phyloP scores from a whole-genome alignment of 352 stramenopile species.

The Pythium graminicola region DNA sequence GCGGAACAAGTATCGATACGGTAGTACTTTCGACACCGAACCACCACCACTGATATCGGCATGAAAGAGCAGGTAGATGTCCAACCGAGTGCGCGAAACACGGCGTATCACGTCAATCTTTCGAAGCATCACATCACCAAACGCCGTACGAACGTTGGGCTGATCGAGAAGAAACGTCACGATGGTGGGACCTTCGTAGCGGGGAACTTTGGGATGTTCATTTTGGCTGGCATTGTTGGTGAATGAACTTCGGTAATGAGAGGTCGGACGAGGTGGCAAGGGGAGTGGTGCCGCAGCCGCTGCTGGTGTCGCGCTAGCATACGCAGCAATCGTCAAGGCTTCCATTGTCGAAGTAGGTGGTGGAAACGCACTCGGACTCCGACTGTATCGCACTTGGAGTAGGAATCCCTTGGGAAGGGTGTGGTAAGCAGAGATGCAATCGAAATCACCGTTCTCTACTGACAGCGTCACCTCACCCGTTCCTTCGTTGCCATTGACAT shows the following conservation, averaged over 20 bases:
- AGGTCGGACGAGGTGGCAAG: constrained; percentile 9
- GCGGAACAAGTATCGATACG: constrained; percentile 66
- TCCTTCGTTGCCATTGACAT: constrained; percentile 21
- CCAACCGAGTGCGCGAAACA: constrained; percentile 37
- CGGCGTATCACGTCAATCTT: constrained; percentile 78
- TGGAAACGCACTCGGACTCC: constrained; percentile 46
- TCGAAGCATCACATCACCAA: constrained; percentile 74
- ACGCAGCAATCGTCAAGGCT: not conserved
- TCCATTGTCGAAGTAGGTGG: constrained; percentile 20
- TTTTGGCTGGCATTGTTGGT: not conserved
- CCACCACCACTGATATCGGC: constrained; percentile 40
- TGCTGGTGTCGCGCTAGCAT: not conserved
- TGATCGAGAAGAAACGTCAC: constrained; percentile 65
- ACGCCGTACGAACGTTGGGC: constrained; percentile 56
- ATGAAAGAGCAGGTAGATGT: constrained; percentile 77
- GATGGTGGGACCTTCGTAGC: constrained; percentile 61
- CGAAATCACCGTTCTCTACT: constrained; percentile 71
- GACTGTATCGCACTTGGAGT: constrained; percentile 47
- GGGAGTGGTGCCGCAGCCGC: not conserved
- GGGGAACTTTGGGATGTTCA: constrained; percentile 38
- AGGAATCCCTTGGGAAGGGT: constrained; percentile 59
- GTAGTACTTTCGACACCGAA: constrained; percentile 40
- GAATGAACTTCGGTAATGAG: constrained; percentile 20
- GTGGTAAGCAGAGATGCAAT: constrained; percentile 70
- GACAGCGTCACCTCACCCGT: constrained; percentile 41